A percentile compares a stretch with the other conserved stretches of the same genome.
phyloP scores from a whole-genome alignment of 1,284 basidiomycete species.

The Cryptococcus wingfieldii region DNA sequence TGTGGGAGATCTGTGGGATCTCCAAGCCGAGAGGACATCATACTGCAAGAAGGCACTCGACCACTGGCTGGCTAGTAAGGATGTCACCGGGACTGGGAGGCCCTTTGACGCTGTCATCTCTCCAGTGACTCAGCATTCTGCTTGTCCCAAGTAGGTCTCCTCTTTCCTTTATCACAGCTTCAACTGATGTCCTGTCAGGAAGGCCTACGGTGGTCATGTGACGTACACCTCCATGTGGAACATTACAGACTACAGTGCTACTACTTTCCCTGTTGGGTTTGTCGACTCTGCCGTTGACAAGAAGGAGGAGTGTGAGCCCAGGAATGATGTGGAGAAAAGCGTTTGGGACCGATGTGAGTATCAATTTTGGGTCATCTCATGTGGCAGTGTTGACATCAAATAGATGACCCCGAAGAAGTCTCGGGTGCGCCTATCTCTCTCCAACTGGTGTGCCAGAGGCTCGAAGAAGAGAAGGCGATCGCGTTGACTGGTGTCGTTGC shows the following conservation, averaged over 20 bases:
- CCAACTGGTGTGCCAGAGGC: constrained; percentile 64
- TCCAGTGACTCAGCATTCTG: constrained; percentile 28
- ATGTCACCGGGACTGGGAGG: constrained; percentile 33
- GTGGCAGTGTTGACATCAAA: background rate
- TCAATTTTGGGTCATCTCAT: background rate
- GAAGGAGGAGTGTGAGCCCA: constrained; percentile 51
- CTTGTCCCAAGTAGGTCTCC: constrained; percentile 22
- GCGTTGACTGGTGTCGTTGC: constrained; percentile 28
- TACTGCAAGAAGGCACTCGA: constrained; percentile 32
- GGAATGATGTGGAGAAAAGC: constrained; percentile 52
- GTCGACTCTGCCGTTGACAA: constrained; percentile 53
- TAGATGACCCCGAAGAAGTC: constrained; percentile 60
- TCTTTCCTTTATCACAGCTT: background rate
- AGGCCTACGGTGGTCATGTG: constrained; percentile 26
- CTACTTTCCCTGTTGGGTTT: constrained; percentile 64
- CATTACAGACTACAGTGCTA: constrained; percentile 36
- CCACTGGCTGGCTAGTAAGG: constrained; percentile 28
- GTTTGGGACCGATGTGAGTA: constrained; percentile 59
- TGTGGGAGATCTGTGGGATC: constrained; percentile 32
- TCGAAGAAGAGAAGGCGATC: constrained; percentile 53
- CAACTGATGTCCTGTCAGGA: constrained; percentile 2
- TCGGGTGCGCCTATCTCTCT: constrained; percentile 63
- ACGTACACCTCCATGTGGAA: constrained; percentile 42
- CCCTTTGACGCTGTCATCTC: constrained; percentile 39
- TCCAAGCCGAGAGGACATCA: constrained; percentile 26